Percentiles rank a stretch among this genome's conserved stretches.
Evolutionary conservation across 2,329 filamentous ascomycete species (phyloP).

Genomic region (Fusarium pseudoanthophilum): DNA sequence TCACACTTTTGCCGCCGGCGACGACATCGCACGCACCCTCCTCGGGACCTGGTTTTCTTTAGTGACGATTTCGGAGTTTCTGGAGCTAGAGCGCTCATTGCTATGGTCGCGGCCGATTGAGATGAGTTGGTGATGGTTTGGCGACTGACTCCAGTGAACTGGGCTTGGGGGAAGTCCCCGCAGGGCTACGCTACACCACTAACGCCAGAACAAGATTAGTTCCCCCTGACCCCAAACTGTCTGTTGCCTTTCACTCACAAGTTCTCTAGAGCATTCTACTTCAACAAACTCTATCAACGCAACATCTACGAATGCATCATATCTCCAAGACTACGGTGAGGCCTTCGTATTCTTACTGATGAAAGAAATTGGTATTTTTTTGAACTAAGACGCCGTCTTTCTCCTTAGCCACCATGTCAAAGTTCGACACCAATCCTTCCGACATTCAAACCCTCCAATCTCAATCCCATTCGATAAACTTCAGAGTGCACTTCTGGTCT

Average conservation of each 20-base stretch:
- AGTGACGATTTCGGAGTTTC: not conserved
- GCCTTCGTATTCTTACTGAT: not conserved
- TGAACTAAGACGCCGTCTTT: too few species aligned
- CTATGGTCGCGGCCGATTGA: not conserved
- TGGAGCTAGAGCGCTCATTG: not conserved
- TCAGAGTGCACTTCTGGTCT: conserved; percentile 23
- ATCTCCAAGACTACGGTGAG: too few species aligned
- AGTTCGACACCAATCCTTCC: not conserved
- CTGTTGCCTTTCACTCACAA: not conserved
- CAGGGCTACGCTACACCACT: not conserved
- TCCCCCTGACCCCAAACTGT: not conserved
- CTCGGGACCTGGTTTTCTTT: conserved; percentile 24
- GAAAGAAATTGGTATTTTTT: not conserved
- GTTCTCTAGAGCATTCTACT: too few species aligned
- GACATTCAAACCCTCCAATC: rapidly evolving
- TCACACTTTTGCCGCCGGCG: conserved; percentile 33
- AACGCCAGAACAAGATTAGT: not conserved
- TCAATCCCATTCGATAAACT: conserved; percentile 21
- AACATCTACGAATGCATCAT: not conserved
- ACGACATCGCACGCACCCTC: conserved; percentile 29
- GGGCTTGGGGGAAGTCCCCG: not conserved
- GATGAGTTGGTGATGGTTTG: not conserved
- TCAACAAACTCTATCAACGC: not conserved
- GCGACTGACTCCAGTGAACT: not conserved
- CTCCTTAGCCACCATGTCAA: rapidly evolving